These are phyloP conservation scores for Mycosphaerella sp. DNA, from an alignment of 2,329 filamentous ascomycete species.

Conservation along the genomic window DNA sequence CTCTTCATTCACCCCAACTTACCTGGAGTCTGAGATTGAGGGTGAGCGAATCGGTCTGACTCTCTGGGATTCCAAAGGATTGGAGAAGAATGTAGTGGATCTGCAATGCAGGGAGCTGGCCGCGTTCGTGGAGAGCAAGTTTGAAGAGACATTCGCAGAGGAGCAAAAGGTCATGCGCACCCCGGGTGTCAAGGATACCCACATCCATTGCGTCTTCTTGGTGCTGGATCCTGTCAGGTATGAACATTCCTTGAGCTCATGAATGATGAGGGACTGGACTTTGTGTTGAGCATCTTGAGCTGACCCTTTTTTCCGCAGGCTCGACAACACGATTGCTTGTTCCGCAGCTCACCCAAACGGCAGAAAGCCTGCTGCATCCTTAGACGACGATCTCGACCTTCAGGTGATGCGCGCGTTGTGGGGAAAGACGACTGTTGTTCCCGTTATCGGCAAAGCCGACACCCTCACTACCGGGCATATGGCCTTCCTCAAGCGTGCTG, in stretches of 20 bases:
- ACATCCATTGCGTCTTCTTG: conserved; percentile 93
- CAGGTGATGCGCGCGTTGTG: conserved; percentile 83
- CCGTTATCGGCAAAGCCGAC: conserved; percentile 93
- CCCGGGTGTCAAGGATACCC: conserved; percentile 87
- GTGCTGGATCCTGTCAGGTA: conserved; percentile 68
- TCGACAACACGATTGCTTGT: conserved; percentile 61
- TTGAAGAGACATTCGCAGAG: conserved; percentile 94
- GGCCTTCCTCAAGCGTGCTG: conserved; percentile 80
- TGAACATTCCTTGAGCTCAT: background rate
- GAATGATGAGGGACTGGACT: too few relatives aligned
- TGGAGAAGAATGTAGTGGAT: conserved; percentile 93
- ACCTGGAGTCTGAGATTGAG: conserved; percentile 90
- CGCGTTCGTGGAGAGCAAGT: conserved; percentile 92
- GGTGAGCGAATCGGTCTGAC: conserved; percentile 86
- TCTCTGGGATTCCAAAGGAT: conserved; percentile 90
- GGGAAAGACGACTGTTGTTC: conserved; percentile 91
- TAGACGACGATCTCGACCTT: conserved; percentile 85
- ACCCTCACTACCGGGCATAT: conserved; percentile 95
- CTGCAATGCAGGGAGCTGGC: conserved; percentile 88
- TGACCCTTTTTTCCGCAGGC: conserved; percentile 39
- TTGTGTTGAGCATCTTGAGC: too few relatives aligned
- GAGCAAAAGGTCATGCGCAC: conserved; percentile 96
- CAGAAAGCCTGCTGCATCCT: conserved; percentile 21
- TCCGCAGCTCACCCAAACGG: conserved; percentile 17
- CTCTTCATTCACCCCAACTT: conserved; percentile 70